phyloP scores from a whole-genome alignment of 192 early-diverging fungal genomes.

The Thoreauomyces humboldtii region DNA sequence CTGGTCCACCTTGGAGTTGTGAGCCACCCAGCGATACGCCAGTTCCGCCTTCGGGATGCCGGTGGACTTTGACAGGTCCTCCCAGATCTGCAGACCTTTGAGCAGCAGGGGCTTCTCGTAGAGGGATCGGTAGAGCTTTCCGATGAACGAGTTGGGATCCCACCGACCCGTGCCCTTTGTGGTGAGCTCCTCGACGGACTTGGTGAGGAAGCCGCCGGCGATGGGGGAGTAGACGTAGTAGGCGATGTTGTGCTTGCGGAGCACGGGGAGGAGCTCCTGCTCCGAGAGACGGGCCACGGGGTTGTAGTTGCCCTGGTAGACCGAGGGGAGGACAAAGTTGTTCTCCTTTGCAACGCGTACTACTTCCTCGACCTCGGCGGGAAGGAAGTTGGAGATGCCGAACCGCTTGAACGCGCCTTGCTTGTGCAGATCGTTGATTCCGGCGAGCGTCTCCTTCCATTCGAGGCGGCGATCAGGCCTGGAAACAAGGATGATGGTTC shows the following conservation, averaged over 20 bases:
- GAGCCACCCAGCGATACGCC: constrained; percentile 21
- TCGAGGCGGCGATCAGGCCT: constrained; percentile 39
- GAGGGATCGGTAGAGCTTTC: constrained; percentile 2
- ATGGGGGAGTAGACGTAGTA: constrained; percentile 27
- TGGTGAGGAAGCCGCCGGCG: constrained; percentile 23
- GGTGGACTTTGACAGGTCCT: neutral
- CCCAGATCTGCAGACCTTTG: constrained; percentile 8
- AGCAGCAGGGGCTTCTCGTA: constrained; percentile 18
- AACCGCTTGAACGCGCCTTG: constrained; percentile 34
- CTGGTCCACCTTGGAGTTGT: constrained; percentile 7
- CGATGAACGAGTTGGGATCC: constrained; percentile 7
- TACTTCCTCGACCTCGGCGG: constrained; percentile 25
- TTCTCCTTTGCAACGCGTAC: constrained; percentile 14
- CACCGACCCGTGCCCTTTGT: constrained; percentile 5
- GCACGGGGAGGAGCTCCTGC: constrained; percentile 18
- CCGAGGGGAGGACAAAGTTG: constrained; percentile 18
- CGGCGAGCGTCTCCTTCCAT: constrained; percentile 40
- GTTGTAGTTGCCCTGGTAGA: constrained; percentile 28
- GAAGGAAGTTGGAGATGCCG: constrained; percentile 25
- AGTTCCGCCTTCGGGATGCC: constrained; percentile 22
- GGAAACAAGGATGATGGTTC: too few relatives aligned
- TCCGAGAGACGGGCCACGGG: constrained; percentile 7
- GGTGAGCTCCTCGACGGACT: constrained; percentile 9
- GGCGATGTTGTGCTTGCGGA: constrained; percentile 20
- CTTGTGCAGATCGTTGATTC: constrained; percentile 41